These are phyloP conservation scores for Cyphellophora attinorum DNA, from an alignment of 2,329 filamentous ascomycete species.

Conservation along the genomic window DNA sequence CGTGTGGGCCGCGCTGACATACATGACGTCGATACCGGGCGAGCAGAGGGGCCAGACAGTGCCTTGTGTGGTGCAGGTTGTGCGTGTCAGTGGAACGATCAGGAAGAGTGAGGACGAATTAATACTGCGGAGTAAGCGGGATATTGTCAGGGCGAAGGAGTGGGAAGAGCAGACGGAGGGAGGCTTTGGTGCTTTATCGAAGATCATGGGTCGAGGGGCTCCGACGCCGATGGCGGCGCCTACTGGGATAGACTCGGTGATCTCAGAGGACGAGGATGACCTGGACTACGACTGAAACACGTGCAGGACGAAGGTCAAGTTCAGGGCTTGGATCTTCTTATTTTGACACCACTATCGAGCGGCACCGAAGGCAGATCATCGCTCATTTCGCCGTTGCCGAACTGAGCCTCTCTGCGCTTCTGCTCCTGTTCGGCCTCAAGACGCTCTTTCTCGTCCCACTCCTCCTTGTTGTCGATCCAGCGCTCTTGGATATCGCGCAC, in stretches of 20 bases:
- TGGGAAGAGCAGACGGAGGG: neutral
- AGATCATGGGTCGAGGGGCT: too few species aligned
- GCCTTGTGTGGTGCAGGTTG: slow-evolving; percentile 71
- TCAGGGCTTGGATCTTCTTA: slow-evolving; percentile 27
- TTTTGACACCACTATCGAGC: slow-evolving; percentile 58
- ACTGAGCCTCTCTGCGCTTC: slow-evolving; percentile 36
- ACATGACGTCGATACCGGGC: slow-evolving; percentile 59
- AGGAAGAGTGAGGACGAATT: slow-evolving; percentile 86
- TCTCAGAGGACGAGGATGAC: slow-evolving; percentile 37
- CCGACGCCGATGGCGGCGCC: too few species aligned
- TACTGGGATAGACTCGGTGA: too few species aligned
- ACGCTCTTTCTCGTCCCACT: slow-evolving; percentile 71
- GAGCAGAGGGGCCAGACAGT: slow-evolving; percentile 17
- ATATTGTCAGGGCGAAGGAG: slow-evolving; percentile 44
- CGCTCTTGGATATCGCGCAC: slow-evolving; percentile 86
- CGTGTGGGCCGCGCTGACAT: slow-evolving; percentile 81
- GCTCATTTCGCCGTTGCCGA: slow-evolving; percentile 9
- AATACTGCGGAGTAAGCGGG: slow-evolving; percentile 62
- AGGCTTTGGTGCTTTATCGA: too few species aligned
- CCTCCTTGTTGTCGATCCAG: slow-evolving; percentile 86
- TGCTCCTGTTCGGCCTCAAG: slow-evolving; percentile 68
- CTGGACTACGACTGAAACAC: slow-evolving; percentile 35
- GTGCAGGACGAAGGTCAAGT: too few species aligned
- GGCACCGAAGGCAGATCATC: slow-evolving; percentile 31
- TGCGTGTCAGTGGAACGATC: slow-evolving; percentile 86